Evolutionary conservation across 805 yeast species (phyloP).

Genomic region (Candida easanensis): DNA sequence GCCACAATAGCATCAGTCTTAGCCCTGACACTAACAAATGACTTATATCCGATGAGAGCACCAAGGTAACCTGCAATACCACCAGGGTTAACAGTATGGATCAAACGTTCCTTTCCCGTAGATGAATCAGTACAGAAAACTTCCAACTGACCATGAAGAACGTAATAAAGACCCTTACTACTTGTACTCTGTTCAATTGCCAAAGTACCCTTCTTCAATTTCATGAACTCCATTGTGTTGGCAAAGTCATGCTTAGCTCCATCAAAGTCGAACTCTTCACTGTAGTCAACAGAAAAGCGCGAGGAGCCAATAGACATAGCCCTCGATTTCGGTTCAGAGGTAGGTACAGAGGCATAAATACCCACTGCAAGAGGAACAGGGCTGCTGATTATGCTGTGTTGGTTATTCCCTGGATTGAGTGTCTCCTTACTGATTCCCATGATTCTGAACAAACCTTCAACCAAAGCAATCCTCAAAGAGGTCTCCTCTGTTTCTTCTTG

Average conservation of each 20-base stretch:
- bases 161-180: constrained; percentile 74
- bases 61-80: constrained; percentile 88
- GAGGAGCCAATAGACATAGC: constrained; percentile 6
- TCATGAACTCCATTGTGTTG: constrained; percentile 53
- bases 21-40: constrained; percentile 71
- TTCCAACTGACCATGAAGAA: constrained; percentile 75
- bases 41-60: constrained; percentile 72
- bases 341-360: constrained; percentile 8
- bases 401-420: constrained; percentile 24
- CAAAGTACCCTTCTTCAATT: constrained; percentile 48
- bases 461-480: constrained; percentile 57
- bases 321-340: constrained; percentile 3
- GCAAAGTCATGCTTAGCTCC: constrained; percentile 57
- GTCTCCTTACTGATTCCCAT: constrained; percentile 57
- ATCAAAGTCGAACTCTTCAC: constrained; percentile 40
- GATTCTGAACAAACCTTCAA: constrained; percentile 66
- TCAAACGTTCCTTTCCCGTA: constrained; percentile 33
- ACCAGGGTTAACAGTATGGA: constrained; percentile 68
- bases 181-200: constrained; percentile 63
- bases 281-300: constrained; percentile 11
- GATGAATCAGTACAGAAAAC: constrained; percentile 46
- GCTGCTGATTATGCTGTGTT: constrained; percentile 15
- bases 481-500: constrained; percentile 69
- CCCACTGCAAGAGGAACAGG: constrained; percentile 19
- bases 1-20: constrained; percentile 66